Evolutionary conservation across 371 early-diverging fungal species (phyloP).

Genomic region (Phascolomyces articulosus): DNA sequence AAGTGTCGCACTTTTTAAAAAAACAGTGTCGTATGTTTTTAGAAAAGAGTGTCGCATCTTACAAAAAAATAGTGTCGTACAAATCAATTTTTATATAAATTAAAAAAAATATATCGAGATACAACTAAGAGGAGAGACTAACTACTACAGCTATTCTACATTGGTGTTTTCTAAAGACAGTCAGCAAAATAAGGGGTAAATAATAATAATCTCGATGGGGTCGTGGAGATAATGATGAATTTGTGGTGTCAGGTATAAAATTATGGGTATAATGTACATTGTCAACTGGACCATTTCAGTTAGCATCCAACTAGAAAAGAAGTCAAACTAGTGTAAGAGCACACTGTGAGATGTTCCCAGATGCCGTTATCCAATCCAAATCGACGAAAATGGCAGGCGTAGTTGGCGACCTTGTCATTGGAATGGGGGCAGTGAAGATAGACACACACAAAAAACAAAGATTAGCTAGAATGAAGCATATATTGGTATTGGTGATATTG

Average conservation of each 20-base stretch:
- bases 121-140: not conserved
- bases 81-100: not conserved
- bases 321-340: not conserved
- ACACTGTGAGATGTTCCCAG: not conserved
- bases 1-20: not conserved
- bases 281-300: conserved; percentile 1
- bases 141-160: conserved; percentile 1
- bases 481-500: not conserved
- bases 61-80: not conserved
- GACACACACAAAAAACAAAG: not conserved
- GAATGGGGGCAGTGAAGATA: not conserved
- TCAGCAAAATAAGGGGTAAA: not conserved
- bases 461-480: not conserved
- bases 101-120: not conserved
- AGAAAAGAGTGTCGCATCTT: not conserved
- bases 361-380: too few species aligned
- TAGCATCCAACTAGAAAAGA: not conserved
- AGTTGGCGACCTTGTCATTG: not conserved
- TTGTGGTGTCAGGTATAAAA: not conserved
- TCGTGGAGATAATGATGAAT: not conserved
- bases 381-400: too few species aligned
- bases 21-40: not conserved
- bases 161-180: not conserved
- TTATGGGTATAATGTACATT: conserved; percentile 3
- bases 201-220: not conserved